Evolutionary conservation across 768 basidiomycete genomes (phyloP), one percentile per base, ranked within the genome.

Genomic region (Suillus placidus): DNA sequence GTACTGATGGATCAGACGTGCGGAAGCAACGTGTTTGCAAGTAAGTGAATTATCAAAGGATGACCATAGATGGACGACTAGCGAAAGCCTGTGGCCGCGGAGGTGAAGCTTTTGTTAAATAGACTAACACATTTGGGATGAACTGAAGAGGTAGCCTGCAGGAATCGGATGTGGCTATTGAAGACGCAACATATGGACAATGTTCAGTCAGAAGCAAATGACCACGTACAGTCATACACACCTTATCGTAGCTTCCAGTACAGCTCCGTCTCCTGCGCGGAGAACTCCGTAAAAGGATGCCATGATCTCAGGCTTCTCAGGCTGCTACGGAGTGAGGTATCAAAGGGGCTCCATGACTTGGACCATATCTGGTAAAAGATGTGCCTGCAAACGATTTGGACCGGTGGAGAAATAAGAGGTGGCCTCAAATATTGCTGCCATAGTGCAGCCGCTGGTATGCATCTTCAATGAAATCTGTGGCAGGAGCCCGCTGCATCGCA

Each of bases 1-100:
- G 69, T 71, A 75, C 73, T 35, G 57, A 67, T 54, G 38, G 56
- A 67, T 67, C 57, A 76, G 76, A 72, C 72, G 73, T 70, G 75
- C 75, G 70, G 75, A 67, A 73, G 55, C 76, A 78, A 77, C 75
- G 75, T 76, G 75, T 77, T 72, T 13, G 8, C 65, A 73, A 76
- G 76, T 71, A 70, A 73, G 75, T 75, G 75, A 78, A 72, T 74
- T 76, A 60, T 40, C 26, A 60, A 60, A 40, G 58, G 58, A 60
- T 60, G 26, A 13, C 58, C 38, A 60, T 60, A 60, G 38, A 8
- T 42, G 26, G 58, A 60, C 26, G 26, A 26, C 26, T 42, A 42
- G 58, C 5, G 7, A 30, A 30, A 42, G 38, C 38, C 38, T 60
- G 57, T 40, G 40, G 57, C 57, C 57, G 57, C 57, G 57, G 57